These are phyloP conservation scores for Penicillium chermesinum DNA, from an alignment of 495 filamentous ascomycete species.

Conservation along the genomic window DNA sequence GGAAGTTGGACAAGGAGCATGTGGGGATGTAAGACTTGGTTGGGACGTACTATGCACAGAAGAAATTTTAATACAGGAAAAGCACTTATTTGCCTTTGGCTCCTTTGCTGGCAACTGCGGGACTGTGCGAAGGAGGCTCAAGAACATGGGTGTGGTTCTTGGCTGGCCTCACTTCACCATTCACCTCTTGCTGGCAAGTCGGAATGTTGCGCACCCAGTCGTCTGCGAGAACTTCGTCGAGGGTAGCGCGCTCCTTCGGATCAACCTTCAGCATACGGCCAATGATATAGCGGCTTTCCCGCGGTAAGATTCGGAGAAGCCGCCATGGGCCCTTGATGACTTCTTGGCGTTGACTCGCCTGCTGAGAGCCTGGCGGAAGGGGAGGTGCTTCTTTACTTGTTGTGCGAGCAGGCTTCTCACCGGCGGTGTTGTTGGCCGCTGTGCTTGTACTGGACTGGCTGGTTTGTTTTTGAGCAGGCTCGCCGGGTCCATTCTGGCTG, in stretches of 20 bases:
- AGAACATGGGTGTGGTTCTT: constrained; percentile 57
- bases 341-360: constrained; percentile 51
- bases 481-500: constrained; percentile 16
- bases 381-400: constrained; percentile 50
- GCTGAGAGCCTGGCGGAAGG: constrained; percentile 25
- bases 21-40: neutral
- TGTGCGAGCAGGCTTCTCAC: constrained; percentile 27
- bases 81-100: constrained; percentile 30
- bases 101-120: constrained; percentile 40
- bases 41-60: constrained; percentile 18
- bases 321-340: constrained; percentile 92
- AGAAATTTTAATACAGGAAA: constrained; percentile 18
- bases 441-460: constrained; percentile 21
- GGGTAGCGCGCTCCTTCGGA: constrained; percentile 74
- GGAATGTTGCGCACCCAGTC: constrained; percentile 78
- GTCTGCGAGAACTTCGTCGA: constrained; percentile 80
- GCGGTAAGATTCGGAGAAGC: constrained; percentile 81
- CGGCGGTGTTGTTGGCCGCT: constrained; percentile 1
- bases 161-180: constrained; percentile 49
- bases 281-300: constrained; percentile 86
- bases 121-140: constrained; percentile 49
- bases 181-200: constrained; percentile 57
- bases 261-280: constrained; percentile 89
- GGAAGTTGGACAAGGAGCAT: neutral
- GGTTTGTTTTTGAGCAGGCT: constrained; percentile 21